These are phyloP conservation scores for Entelexis sorbosivorans DNA, from an alignment of 1,139 yeast species.

Conservation along the genomic window DNA sequence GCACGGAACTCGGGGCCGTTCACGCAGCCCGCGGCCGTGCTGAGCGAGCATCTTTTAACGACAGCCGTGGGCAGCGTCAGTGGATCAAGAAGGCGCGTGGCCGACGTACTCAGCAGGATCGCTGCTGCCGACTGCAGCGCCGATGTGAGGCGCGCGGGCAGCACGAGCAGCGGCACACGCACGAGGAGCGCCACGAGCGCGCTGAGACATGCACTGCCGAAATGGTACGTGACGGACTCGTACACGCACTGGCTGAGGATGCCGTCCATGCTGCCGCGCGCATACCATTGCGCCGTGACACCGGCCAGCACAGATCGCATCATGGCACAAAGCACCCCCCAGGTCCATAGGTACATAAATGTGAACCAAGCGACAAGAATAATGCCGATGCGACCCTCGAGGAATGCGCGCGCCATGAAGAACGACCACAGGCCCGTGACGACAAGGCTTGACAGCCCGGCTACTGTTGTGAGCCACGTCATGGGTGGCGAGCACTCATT, in stretches of 20 bases:
- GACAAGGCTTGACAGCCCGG: slow-evolving; percentile 26
- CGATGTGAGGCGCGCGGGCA: slow-evolving; percentile 29
- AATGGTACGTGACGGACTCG: slow-evolving; percentile 28
- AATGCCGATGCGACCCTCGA: slow-evolving; percentile 31
- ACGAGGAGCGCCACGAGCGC: slow-evolving; percentile 29
- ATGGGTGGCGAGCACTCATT: slow-evolving; percentile 28
- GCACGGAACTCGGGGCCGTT: slow-evolving; percentile 22
- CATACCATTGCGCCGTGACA: slow-evolving; percentile 35
- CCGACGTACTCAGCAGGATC: slow-evolving; percentile 22
- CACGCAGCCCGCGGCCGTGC: slow-evolving; percentile 29
- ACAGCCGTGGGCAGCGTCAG: slow-evolving; percentile 34
- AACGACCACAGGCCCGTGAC: slow-evolving; percentile 33
- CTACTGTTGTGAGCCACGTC: slow-evolving; percentile 27
- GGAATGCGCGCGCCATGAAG: slow-evolving; percentile 32
- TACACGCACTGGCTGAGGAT: slow-evolving; percentile 7
- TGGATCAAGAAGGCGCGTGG: slow-evolving; percentile 32
- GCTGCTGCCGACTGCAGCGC: slow-evolving; percentile 26
- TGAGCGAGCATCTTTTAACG: slow-evolving; percentile 29
- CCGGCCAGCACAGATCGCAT: slow-evolving; percentile 32
- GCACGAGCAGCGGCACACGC: slow-evolving; percentile 32
- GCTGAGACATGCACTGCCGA: slow-evolving; percentile 34
- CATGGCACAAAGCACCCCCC: slow-evolving; percentile 34
- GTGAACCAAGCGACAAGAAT: slow-evolving; percentile 31
- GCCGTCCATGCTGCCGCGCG: slow-evolving; percentile 26
- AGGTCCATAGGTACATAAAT: slow-evolving; percentile 36